phyloP scores from a whole-genome alignment of 2,329 filamentous ascomycete species.

The Xylariales sp. region DNA sequence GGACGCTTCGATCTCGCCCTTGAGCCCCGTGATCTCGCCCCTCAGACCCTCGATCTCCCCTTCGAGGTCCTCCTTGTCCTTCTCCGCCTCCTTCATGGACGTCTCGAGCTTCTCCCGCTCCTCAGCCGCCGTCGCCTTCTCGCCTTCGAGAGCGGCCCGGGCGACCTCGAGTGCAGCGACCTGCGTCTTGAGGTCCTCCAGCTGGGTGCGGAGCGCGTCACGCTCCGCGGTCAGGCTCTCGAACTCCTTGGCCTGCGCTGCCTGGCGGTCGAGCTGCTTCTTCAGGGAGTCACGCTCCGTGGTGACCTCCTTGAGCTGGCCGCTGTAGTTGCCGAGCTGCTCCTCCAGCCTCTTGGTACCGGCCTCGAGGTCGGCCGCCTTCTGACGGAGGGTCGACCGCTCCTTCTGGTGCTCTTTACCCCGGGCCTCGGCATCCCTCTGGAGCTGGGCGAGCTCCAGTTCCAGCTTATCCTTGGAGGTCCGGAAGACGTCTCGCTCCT shows the following conservation, averaged over 20 bases:
- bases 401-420: slow-evolving; percentile 17
- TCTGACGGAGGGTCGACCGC: slow-evolving; percentile 17
- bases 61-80: slow-evolving; percentile 20
- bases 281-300: slow-evolving; percentile 18
- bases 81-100: slow-evolving; percentile 18
- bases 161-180: slow-evolving; percentile 9
- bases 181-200: slow-evolving; percentile 19
- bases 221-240: slow-evolving; percentile 17
- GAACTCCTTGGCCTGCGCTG: slow-evolving; percentile 11
- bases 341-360: slow-evolving; percentile 17
- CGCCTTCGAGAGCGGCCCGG: slow-evolving; percentile 9
- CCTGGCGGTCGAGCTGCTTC: slow-evolving; percentile 13
- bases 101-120: slow-evolving; percentile 21
- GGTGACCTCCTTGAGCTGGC: slow-evolving; percentile 19
- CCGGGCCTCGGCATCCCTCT: slow-evolving; percentile 17
- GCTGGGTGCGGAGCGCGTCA: slow-evolving; percentile 13
- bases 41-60: background rate
- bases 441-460: slow-evolving; percentile 16
- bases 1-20: slow-evolving; percentile 18
- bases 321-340: slow-evolving; percentile 18
- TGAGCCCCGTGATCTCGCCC: slow-evolving; percentile 21
- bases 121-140: slow-evolving; percentile 21
- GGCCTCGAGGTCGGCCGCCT: slow-evolving; percentile 18
- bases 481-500: slow-evolving; percentile 27
- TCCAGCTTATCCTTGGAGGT: slow-evolving; percentile 19